phyloP scores from a whole-genome alignment of 1,284 basidiomycete species.

The Austroboletus novae-zelandiae region DNA sequence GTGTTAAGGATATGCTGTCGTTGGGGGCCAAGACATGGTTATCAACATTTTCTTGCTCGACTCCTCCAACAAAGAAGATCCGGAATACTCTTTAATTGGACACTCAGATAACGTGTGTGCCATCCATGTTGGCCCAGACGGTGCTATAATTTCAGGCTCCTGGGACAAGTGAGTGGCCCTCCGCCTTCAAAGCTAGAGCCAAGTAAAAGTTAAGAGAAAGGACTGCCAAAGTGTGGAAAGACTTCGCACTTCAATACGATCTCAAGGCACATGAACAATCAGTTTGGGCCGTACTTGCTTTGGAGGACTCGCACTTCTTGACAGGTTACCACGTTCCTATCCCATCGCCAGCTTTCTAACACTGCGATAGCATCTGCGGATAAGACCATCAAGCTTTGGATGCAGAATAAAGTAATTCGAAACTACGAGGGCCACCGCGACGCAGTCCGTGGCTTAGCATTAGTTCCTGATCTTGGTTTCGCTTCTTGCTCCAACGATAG shows the following conservation, averaged over 20 bases:
- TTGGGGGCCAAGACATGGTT: constrained; percentile 83
- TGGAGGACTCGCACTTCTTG: constrained; percentile 78
- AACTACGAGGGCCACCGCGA: constrained; percentile 87
- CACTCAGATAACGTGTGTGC: constrained; percentile 93
- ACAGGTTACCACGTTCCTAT: constrained; percentile 58
- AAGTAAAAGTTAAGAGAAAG: constrained; percentile 40
- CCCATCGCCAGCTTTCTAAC: constrained; percentile 5
- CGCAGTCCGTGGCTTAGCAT: constrained; percentile 83
- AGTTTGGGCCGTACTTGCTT: constrained; percentile 89
- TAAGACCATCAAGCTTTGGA: constrained; percentile 90
- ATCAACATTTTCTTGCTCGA: constrained; percentile 78
- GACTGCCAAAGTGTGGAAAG: constrained; percentile 92
- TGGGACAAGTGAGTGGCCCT: constrained; percentile 83
- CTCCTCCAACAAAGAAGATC: constrained; percentile 56
- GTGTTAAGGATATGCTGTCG: constrained; percentile 71
- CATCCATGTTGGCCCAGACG: constrained; percentile 67
- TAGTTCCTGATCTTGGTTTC: constrained; percentile 84
- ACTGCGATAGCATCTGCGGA: constrained; percentile 85
- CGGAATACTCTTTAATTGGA: constrained; percentile 79
- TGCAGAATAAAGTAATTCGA: constrained; percentile 67
- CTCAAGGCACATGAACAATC: constrained; percentile 88
- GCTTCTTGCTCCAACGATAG: constrained; percentile 96
- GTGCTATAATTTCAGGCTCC: constrained; percentile 88
- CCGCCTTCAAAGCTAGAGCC: background rate
- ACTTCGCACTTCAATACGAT: constrained; percentile 73